phyloP scores from a whole-genome alignment of 2,329 filamentous ascomycete species.

The Teratosphaeriaceae sp. region DNA sequence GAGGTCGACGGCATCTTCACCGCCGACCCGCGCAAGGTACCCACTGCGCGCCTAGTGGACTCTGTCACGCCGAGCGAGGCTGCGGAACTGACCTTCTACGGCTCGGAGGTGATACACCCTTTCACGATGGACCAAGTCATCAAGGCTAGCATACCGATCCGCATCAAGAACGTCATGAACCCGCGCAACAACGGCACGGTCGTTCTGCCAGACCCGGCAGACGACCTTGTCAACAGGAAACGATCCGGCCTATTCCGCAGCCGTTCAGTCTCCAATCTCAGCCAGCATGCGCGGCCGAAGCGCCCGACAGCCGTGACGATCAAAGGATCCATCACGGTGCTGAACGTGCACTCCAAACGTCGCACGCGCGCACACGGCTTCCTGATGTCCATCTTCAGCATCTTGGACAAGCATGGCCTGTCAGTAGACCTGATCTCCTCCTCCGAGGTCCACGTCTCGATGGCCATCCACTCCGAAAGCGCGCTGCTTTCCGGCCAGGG shows the following conservation, averaged over 20 bases:
- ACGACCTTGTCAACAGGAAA: constrained; percentile 44
- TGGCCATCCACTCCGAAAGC: constrained; percentile 81
- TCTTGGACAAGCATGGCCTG: constrained; percentile 77
- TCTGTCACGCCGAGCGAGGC: constrained; percentile 92
- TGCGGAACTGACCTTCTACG: constrained; percentile 74
- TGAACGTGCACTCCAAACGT: constrained; percentile 98
- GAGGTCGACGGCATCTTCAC: constrained; percentile 96
- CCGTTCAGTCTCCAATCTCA: constrained; percentile 34
- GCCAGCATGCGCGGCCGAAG: constrained; percentile 39
- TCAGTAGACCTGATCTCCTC: constrained; percentile 96
- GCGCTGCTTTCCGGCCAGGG: constrained; percentile 44
- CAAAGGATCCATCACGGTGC: constrained; percentile 92
- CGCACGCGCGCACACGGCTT: constrained; percentile 94
- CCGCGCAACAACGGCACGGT: constrained; percentile 71
- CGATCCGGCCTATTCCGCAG: constrained; percentile 46
- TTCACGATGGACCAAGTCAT: constrained; percentile 95
- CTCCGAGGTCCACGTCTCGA: constrained; percentile 92
- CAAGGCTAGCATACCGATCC: constrained; percentile 71
- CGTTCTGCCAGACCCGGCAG: constrained; percentile 68
- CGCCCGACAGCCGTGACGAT: constrained; percentile 72
- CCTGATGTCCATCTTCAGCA: constrained; percentile 87
- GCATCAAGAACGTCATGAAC: constrained; percentile 90
- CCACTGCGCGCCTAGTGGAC: constrained; percentile 81
- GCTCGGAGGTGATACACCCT: constrained; percentile 91
- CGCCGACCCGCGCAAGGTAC: constrained; percentile 79